These are phyloP conservation scores for Spinacia oleracea DNA, from an alignment of 179 eudicot species.

Conservation along the genomic window DNA sequence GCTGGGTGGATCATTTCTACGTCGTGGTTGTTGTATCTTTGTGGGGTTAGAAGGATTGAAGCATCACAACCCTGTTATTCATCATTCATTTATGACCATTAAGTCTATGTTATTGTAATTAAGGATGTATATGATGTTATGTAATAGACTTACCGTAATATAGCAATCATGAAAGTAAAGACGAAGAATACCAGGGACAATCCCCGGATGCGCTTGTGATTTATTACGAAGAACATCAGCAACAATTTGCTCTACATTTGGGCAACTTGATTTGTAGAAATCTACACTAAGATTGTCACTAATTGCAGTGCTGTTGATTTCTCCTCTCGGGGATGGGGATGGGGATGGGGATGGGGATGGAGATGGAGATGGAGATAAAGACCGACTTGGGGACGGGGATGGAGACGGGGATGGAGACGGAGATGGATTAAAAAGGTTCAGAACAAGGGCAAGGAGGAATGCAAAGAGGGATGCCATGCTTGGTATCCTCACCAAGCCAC, in stretches of 20 bases:
- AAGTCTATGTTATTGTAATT: no score
- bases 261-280: constrained; percentile 27
- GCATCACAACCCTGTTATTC: constrained; percentile 36
- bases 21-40: constrained; percentile 21
- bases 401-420: not conserved
- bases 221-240: not conserved
- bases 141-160: constrained; percentile 17
- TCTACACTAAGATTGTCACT: constrained; percentile 14
- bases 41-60: constrained; percentile 22
- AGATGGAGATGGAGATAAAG: no score
- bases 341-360: not conserved
- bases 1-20: constrained; percentile 25
- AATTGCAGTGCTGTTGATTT: constrained; percentile 17
- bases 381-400: not conserved
- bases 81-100: no score
- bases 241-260: constrained; percentile 25
- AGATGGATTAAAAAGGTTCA: not conserved
- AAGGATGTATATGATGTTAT: not conserved
- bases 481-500: not conserved
- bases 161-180: constrained; percentile 35
- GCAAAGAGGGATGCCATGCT: constrained; percentile 22
- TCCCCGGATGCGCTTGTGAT: not conserved
- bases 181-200: constrained; percentile 30
- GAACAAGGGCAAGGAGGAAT: not conserved
- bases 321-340: not conserved